Percentiles rank a stretch among this genome's conserved stretches.
These are phyloP conservation scores for Camelina neglecta DNA, from an alignment of 345 rosid genomes.

Conservation along the genomic window DNA sequence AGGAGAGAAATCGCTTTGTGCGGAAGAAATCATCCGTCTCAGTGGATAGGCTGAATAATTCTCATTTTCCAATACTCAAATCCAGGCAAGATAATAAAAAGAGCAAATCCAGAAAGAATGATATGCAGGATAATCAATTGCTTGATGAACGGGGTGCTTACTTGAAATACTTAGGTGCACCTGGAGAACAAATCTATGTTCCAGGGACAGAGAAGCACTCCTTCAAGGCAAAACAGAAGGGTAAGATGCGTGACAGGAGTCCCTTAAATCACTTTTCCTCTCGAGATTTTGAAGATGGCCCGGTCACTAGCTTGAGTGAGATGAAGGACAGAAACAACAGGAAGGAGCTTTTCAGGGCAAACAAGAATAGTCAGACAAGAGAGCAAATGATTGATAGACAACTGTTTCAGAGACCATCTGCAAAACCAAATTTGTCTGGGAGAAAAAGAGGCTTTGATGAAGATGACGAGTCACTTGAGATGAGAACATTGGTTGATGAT, in stretches of 20 bases:
- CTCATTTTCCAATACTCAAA: conserved; percentile 55
- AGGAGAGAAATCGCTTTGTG: conserved; percentile 55
- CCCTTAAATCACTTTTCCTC: conserved; percentile 52
- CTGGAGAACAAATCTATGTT: conserved; percentile 49
- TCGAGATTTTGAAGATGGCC: conserved; percentile 52
- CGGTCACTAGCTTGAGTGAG: conserved; percentile 44
- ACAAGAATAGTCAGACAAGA: conserved; percentile 58
- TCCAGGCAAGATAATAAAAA: conserved; percentile 53
- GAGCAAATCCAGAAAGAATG: conserved; percentile 52
- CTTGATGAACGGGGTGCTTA: conserved; percentile 49
- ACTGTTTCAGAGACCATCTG: conserved; percentile 47
- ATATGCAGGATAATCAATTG: conserved; percentile 47
- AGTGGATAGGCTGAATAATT: conserved; percentile 50
- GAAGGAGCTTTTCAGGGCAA: conserved; percentile 40
- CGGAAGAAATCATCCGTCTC: conserved; percentile 60
- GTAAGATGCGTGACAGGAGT: conserved; percentile 65
- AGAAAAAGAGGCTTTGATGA: conserved; percentile 61
- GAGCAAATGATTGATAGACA: conserved; percentile 55
- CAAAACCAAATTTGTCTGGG: conserved; percentile 55
- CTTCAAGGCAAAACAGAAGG: conserved; percentile 74
- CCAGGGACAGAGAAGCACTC: conserved; percentile 50
- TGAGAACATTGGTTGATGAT: conserved; percentile 51
- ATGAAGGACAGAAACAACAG: conserved; percentile 52
- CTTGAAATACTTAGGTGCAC: conserved; percentile 47
- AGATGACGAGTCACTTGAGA: conserved; percentile 58